Evolutionary conservation across 495 filamentous ascomycete genomes (phyloP), one percentile per base, ranked within the genome.

Genomic region (Penicillium paradoxum): DNA sequence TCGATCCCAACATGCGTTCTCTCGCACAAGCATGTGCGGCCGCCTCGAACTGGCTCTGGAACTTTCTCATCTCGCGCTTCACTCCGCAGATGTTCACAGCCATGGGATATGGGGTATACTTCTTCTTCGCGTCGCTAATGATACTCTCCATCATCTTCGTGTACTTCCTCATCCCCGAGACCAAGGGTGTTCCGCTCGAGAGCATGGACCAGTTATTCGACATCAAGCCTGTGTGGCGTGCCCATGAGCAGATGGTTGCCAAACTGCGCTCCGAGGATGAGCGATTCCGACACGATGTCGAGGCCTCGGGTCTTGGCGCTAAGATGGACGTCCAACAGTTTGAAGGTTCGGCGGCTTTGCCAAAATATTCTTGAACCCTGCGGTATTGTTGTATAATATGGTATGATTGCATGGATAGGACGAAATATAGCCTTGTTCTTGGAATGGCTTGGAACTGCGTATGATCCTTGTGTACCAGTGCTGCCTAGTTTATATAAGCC

Each of bases 111-210:
- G 87, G 84, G 18, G 86, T 88, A 3, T 90, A 88, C 70, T 87
- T 89, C 67, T 88, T 89, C 75, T 90, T 90, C 57, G 85, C 85
- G 2, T 79, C 78, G 2, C 69, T 89, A 56, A 88, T 88, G 83
- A 73, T 87, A 11, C 57, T 80, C 11, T 84, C 83, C 21, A 78
- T 86, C 40, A 48, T 82, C 56, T 90, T 88, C 59, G 80, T 87
- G 29, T 85, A 74, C 73, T 81, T 86, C 64, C 76, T 77, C 30
- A 73, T 88, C 2, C 85, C 84, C 1, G 86, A 88, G 72, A 89
- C 84, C 4, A 82, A 78, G 14, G 81, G 82, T 30, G 59, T 79
- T 29, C 72, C 75, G 43, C 60, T 80, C 17, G 78, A 80, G 65
- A 74, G 68, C 53, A 75, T 79, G 64, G 76, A 79, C 41, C 59